Conservation (phyloP, 306 rosid genomes). For the Carpinus fangiana region DNA sequence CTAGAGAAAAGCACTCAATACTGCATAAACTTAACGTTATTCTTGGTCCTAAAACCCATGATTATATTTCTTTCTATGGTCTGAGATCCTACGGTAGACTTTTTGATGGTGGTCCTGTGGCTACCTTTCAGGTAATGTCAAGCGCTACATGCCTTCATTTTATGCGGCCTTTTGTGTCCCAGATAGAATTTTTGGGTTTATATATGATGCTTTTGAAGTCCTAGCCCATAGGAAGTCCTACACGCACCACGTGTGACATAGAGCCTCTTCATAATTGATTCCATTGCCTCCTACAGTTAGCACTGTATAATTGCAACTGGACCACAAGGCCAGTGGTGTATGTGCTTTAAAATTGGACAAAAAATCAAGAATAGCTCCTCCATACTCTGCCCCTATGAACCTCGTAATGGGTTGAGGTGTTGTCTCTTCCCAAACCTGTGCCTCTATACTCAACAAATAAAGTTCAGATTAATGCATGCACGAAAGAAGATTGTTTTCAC, state of each 20-base stretch:
- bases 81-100: slow-evolving; percentile 86
- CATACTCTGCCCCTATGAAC: neutral
- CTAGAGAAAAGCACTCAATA: slow-evolving; percentile 80
- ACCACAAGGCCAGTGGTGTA: neutral
- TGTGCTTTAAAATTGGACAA: neutral
- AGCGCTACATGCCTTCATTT: neutral
- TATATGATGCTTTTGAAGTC: neutral
- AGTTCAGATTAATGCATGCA: neutral
- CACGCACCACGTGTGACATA: neutral
- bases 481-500: neutral
- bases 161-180: neutral
- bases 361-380: neutral
- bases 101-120: slow-evolving; percentile 77
- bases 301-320: neutral
- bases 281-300: neutral
- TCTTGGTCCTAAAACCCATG: slow-evolving; percentile 76
- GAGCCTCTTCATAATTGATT: neutral
- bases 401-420: neutral
- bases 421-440: neutral
- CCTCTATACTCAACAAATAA: neutral
- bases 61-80: slow-evolving; percentile 90
- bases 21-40: slow-evolving; percentile 63
- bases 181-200: neutral
- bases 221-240: neutral
- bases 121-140: slow-evolving; percentile 84